Percentiles rank a stretch among this genome's conserved stretches.
Evolutionary conservation across 371 early-diverging fungal species (phyloP).

Genomic region (Synchytrium microbalum): DNA sequence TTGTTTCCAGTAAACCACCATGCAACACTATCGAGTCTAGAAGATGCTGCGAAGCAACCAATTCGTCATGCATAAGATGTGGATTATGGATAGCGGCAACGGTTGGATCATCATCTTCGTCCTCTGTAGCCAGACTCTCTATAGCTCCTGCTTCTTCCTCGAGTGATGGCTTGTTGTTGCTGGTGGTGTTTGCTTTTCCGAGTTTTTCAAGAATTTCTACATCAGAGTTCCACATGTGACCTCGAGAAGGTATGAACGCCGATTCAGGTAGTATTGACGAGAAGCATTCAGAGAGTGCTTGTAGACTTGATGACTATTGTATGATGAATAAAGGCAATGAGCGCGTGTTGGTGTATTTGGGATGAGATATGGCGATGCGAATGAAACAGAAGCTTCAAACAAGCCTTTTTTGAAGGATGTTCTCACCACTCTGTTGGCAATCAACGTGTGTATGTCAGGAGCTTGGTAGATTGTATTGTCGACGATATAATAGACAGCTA

Average conservation of each 20-base stretch:
- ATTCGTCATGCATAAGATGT: background rate
- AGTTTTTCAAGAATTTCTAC: background rate
- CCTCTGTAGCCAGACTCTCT: background rate
- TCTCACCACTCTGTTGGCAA: constrained; percentile 76
- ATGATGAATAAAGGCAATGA: background rate
- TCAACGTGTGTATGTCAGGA: constrained; percentile 72
- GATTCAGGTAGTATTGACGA: background rate
- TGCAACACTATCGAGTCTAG: background rate
- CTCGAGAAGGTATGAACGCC: background rate
- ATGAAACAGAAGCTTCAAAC: too few relatives aligned
- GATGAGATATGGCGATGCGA: too few relatives aligned
- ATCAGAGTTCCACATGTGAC: background rate
- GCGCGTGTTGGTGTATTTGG: background rate
- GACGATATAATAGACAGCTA: constrained; percentile 79
- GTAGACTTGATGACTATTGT: background rate
- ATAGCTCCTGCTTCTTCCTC: background rate
- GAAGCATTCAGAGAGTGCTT: background rate
- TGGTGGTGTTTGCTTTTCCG: background rate
- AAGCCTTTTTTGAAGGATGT: too few relatives aligned
- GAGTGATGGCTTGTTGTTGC: background rate
- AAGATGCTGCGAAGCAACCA: background rate
- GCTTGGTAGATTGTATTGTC: constrained; percentile 91
- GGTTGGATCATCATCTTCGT: background rate
- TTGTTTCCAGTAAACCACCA: background rate
- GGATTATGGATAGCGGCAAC: background rate